A percentile compares a stretch with the other conserved stretches of the same genome.
phyloP scores from a whole-genome alignment of 106 monocot species.

The Xerophyta viscosa region DNA sequence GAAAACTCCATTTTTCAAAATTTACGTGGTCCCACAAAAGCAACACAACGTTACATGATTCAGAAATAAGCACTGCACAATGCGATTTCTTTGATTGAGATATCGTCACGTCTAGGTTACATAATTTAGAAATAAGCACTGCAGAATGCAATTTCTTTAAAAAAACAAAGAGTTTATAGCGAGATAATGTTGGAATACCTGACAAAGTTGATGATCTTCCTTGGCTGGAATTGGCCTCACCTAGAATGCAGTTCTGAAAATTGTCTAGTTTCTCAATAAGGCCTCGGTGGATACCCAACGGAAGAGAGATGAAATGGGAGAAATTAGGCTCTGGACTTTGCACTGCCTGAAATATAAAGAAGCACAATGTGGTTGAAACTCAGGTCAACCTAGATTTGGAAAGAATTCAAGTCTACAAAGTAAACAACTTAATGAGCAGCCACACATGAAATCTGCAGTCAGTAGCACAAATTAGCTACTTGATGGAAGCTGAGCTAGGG shows the following conservation, averaged over 20 bases:
- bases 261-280: conserved; percentile 58
- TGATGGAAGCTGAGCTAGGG: too few species aligned
- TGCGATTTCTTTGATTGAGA: background rate
- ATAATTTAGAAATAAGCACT: too few species aligned
- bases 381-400: background rate
- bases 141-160: too few species aligned
- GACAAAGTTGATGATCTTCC: conserved; percentile 9
- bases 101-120: too few species aligned
- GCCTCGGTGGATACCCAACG: conserved; percentile 61
- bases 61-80: background rate
- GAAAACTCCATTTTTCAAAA: too few species aligned
- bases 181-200: conserved; percentile 9
- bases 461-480: too few species aligned
- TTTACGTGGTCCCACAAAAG: too few species aligned
- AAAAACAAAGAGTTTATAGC: too few species aligned
- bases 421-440: background rate
- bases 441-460: too few species aligned
- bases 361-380: background rate
- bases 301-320: conserved; percentile 94
- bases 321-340: conserved; percentile 73
- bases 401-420: background rate
- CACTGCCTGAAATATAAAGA: conserved; percentile 39
- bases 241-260: conserved; percentile 74
- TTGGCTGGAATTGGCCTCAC: conserved; percentile 11
- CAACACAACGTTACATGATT: background rate